Evolutionary conservation across 345 rosid genomes (phyloP).

Genomic region (Gossypium australe): DNA sequence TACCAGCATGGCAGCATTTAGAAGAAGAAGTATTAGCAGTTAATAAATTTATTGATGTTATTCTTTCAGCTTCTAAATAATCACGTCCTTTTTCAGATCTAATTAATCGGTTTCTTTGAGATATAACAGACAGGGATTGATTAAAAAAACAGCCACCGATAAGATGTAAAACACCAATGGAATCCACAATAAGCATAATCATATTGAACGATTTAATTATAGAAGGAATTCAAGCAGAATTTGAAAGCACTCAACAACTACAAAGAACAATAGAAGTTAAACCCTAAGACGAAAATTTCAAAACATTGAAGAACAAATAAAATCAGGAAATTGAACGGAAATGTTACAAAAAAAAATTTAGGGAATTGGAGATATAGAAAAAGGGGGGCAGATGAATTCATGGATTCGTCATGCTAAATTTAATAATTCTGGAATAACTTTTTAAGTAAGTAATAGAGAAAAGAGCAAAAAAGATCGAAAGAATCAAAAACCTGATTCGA

Average conservation of each 20-base stretch:
- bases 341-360: not conserved
- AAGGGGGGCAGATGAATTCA: not conserved
- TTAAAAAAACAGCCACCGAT: not conserved
- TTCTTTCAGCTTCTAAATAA: not conserved
- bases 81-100: not conserved
- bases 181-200: slow-evolving; percentile 1
- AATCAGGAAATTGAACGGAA: not conserved
- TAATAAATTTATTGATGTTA: not conserved
- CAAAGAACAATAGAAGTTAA: not conserved
- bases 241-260: not conserved
- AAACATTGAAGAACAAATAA: not conserved
- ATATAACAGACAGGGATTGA: not conserved
- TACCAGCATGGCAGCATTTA: not conserved
- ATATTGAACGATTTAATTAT: not conserved
- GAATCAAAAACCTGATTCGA: slow-evolving; percentile 5
- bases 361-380: not conserved
- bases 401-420: not conserved
- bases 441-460: not conserved
- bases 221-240: not conserved
- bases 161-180: not conserved
- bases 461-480: not conserved
- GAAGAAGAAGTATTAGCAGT: not conserved
- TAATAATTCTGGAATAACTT: not conserved
- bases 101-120: not conserved
- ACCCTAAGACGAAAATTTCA: slow-evolving; percentile 3